Evolutionary conservation across 192 early-diverging fungal genomes (phyloP).

Genomic region (Podila epicladia): DNA sequence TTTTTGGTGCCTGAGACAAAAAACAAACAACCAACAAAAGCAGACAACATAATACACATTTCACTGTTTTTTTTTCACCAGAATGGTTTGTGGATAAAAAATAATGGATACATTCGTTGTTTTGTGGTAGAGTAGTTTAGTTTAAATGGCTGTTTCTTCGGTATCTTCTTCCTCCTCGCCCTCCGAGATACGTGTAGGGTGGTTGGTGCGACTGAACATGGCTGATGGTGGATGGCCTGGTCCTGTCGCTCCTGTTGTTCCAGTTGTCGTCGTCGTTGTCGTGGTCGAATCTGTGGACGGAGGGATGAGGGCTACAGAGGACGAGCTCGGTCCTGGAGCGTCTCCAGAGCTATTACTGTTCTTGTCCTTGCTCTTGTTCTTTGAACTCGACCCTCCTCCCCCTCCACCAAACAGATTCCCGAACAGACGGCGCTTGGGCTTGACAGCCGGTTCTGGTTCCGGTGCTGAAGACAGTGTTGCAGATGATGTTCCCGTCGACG

Average conservation of each 20-base stretch:
- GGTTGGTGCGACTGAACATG: conserved; percentile 29
- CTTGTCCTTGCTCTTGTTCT: background rate
- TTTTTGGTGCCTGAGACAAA: background rate
- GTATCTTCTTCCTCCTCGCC: conserved; percentile 44
- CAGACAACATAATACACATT: background rate
- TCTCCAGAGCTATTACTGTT: background rate
- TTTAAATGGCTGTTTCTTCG: conserved; percentile 10
- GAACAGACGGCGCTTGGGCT: background rate
- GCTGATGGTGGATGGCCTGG: background rate
- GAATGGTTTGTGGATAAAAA: too few relatives aligned
- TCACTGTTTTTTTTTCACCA: too few relatives aligned
- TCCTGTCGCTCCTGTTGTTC: too few relatives aligned
- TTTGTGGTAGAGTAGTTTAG: background rate
- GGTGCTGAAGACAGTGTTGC: background rate
- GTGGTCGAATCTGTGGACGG: background rate
- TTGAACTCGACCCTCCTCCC: background rate
- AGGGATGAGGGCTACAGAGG: background rate
- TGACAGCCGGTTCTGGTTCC: background rate
- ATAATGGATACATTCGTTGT: too few relatives aligned
- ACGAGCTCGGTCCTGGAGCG: background rate
- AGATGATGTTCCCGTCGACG: background rate
- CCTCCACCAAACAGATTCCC: background rate
- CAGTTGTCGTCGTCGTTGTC: background rate
- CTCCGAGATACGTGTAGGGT: conserved; percentile 45
- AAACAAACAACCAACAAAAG: background rate